These are phyloP conservation scores for Sclerotinia trifoliorum DNA, from an alignment of 2,329 filamentous ascomycete genomes.

Conservation along the genomic window DNA sequence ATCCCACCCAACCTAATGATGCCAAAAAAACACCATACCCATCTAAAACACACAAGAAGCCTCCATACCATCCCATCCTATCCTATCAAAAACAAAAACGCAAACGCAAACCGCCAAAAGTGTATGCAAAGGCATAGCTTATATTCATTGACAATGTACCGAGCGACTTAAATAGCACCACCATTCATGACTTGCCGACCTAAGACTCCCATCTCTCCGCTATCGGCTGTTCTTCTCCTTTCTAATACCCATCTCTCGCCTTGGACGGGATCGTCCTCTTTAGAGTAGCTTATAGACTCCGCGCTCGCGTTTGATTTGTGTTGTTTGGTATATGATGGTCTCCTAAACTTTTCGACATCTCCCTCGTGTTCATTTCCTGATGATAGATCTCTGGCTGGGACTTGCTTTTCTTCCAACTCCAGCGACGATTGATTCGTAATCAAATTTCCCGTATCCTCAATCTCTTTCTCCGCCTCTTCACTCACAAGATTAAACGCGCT, in stretches of 20 bases:
- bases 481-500: conserved; percentile 20
- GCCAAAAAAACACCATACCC: too few relatives aligned
- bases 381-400: background rate
- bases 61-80: background rate
- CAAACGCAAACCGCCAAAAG: background rate
- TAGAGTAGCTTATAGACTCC: conserved; percentile 68
- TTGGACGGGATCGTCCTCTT: conserved; percentile 58
- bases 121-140: background rate
- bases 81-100: background rate
- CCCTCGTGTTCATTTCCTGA: conserved; percentile 6
- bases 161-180: conserved; percentile 11
- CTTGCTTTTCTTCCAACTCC: conserved; percentile 23
- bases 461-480: conserved; percentile 22
- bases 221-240: conserved; percentile 62
- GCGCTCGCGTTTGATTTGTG: conserved; percentile 56
- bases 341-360: conserved; percentile 37
- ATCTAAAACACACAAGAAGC: background rate
- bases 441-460: conserved; percentile 21
- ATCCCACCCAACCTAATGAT: background rate
- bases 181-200: conserved; percentile 53
- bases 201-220: conserved; percentile 63
- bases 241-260: conserved; percentile 66
- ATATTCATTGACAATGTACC: background rate
- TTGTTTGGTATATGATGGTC: conserved; percentile 23
- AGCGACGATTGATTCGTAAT: background rate